Evolutionary conservation across 345 rosid genomes (phyloP).

Genomic region (Leavenworthia alabamica): DNA sequence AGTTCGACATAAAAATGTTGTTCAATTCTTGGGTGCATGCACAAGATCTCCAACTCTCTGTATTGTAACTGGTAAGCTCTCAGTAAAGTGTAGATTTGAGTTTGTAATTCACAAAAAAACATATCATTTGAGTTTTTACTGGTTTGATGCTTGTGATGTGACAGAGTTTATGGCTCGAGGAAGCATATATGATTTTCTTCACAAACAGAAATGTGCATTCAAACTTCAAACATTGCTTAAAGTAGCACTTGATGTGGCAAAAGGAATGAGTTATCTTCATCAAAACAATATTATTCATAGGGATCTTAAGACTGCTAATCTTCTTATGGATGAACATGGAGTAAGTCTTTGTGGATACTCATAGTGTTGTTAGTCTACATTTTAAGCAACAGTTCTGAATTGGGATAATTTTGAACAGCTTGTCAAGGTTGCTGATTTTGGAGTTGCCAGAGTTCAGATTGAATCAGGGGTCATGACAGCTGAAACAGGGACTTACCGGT

Average conservation of each 20-base stretch:
- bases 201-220: no score
- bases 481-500: slow-evolving; percentile 97
- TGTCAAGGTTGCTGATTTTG: slow-evolving; percentile 97
- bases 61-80: slow-evolving; percentile 76
- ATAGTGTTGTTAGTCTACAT: slow-evolving; percentile 10
- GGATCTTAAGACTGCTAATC: no score
- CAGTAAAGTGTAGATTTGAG: background rate
- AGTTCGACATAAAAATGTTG: slow-evolving; percentile 85
- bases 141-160: slow-evolving; percentile 17
- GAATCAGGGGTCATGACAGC: slow-evolving; percentile 97
- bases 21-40: slow-evolving; percentile 94
- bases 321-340: no score
- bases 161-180: slow-evolving; percentile 99
- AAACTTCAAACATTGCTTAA: no score
- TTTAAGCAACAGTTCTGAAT: background rate
- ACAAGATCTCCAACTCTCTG: slow-evolving; percentile 77
- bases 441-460: slow-evolving; percentile 90
- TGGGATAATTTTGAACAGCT: slow-evolving; percentile 44
- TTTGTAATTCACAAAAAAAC: slow-evolving; percentile 1
- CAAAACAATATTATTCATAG: no score
- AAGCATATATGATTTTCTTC: no score
- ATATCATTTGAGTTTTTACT: slow-evolving; percentile 1
- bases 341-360: slow-evolving; percentile 38
- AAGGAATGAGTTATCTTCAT: no score
- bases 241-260: no score